A percentile compares a stretch with the other conserved stretches of the same genome.
These are phyloP conservation scores for Lasiodiplodia citricola DNA, from an alignment of 2,329 filamentous ascomycete species.

Conservation along the genomic window DNA sequence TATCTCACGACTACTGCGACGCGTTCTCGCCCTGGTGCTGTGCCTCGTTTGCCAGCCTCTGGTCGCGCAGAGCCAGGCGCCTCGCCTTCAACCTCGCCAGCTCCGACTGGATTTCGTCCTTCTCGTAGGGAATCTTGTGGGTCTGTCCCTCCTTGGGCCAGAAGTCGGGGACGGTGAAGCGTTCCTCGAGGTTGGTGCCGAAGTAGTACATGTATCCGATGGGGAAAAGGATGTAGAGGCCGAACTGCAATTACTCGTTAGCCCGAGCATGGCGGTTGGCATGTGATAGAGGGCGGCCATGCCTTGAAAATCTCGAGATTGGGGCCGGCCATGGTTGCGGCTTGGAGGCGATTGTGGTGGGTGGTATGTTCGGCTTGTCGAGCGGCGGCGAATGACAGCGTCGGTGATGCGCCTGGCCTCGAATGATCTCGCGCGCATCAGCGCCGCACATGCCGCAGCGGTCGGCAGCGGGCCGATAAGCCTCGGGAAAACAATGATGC, in stretches of 20 bases:
- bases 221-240: slow-evolving; percentile 98
- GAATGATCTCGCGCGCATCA: slow-evolving; percentile 9
- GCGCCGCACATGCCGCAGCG: slow-evolving; percentile 17
- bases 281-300: slow-evolving; percentile 32
- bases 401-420: slow-evolving; percentile 31
- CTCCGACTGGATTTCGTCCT: slow-evolving; percentile 83
- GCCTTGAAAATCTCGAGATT: slow-evolving; percentile 98
- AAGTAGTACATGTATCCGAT: slow-evolving; percentile 99
- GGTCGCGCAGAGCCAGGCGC: slow-evolving; percentile 54
- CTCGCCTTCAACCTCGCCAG: slow-evolving; percentile 69
- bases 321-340: slow-evolving; percentile 71
- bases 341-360: background rate
- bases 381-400: slow-evolving; percentile 20
- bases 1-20: background rate
- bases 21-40: slow-evolving; percentile 30
- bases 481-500: slow-evolving; percentile 12
- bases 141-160: slow-evolving; percentile 86
- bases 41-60: slow-evolving; percentile 45
- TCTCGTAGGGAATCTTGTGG: slow-evolving; percentile 76
- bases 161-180: slow-evolving; percentile 85
- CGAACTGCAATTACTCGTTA: slow-evolving; percentile 64
- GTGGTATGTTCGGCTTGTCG: background rate
- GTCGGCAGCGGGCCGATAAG: slow-evolving; percentile 10
- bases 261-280: slow-evolving; percentile 19
- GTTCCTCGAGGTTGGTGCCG: slow-evolving; percentile 91